A percentile compares a stretch with the other conserved stretches of the same genome.
Conservation (phyloP, 352 stramenopile species). For the Discostella stelligera region DNA sequence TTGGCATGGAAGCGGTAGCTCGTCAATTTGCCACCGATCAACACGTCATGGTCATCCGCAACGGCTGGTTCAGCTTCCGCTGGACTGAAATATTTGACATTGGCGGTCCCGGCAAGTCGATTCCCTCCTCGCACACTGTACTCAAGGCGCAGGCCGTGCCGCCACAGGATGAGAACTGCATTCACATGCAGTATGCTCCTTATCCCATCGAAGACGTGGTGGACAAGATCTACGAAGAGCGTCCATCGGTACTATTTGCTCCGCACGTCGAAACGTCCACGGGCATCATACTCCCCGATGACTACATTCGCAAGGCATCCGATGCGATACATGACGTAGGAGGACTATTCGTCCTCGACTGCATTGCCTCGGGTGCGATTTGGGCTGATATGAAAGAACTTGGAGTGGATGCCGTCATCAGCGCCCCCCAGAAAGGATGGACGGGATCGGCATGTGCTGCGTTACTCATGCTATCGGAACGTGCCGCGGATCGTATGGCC, state of each 20-base stretch:
- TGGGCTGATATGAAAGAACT: conserved; percentile 85
- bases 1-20: conserved; percentile 84
- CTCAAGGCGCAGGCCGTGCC: conserved; percentile 75
- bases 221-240: conserved; percentile 73
- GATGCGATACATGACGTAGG: conserved; percentile 79
- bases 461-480: conserved; percentile 80
- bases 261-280: conserved; percentile 85
- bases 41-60: conserved; percentile 83
- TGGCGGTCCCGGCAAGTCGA: conserved; percentile 50
- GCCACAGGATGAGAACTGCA: conserved; percentile 25
- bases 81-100: conserved; percentile 87
- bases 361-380: conserved; percentile 82
- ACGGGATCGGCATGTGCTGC: conserved; percentile 62
- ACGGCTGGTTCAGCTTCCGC: conserved; percentile 85
- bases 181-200: conserved; percentile 70
- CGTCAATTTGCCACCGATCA: conserved; percentile 82
- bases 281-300: conserved; percentile 84
- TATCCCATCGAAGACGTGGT: conserved; percentile 82
- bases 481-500: conserved; percentile 60
- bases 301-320: conserved; percentile 80
- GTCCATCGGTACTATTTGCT: conserved; percentile 78
- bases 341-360: conserved; percentile 83
- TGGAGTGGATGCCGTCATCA: conserved; percentile 83
- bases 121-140: conserved; percentile 69
- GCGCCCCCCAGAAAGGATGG: conserved; percentile 85